Percentiles rank a stretch among this genome's conserved stretches.
phyloP scores from a whole-genome alignment of 2,329 filamentous ascomycete species.

The Cordyceps sp. region DNA sequence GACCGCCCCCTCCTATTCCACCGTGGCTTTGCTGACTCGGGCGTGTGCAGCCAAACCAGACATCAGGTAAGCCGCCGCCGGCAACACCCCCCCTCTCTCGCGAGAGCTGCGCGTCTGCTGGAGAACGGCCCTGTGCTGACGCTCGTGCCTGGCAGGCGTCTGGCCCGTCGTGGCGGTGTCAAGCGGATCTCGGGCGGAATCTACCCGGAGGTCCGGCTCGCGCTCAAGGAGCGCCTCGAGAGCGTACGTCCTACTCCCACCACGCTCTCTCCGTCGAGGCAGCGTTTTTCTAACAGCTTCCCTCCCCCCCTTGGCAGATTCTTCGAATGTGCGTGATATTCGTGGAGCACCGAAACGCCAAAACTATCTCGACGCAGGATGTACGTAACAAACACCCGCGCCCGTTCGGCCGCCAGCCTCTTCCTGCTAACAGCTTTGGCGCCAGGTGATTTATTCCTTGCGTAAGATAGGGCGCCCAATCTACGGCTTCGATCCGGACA shows the following conservation, averaged over 20 bases:
- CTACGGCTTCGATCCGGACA: slow-evolving; percentile 38
- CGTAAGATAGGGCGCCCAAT: slow-evolving; percentile 31
- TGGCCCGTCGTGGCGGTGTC: slow-evolving; percentile 61
- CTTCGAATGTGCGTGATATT: slow-evolving; percentile 30
- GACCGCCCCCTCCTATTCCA: not conserved
- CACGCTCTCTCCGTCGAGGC: too few species aligned
- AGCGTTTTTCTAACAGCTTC: not conserved
- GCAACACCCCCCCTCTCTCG: not conserved
- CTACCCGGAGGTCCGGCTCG: slow-evolving; percentile 42
- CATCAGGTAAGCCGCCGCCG: slow-evolving; percentile 1
- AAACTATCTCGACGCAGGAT: slow-evolving; percentile 47
- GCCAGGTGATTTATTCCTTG: slow-evolving; percentile 36
- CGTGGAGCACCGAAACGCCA: slow-evolving; percentile 34
- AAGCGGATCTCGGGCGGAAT: slow-evolving; percentile 52
- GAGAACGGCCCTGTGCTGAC: too few species aligned
- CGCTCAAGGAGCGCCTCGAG: slow-evolving; percentile 31
- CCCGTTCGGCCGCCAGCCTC: too few species aligned
- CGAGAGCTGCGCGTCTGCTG: not conserved
- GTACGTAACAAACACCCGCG: slow-evolving; percentile 20
- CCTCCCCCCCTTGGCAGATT: slow-evolving; percentile 23
- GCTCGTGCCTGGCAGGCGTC: slow-evolving; percentile 32
- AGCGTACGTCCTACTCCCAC: slow-evolving; percentile 26
- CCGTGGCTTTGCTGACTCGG: not conserved
- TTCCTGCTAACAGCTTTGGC: not conserved
- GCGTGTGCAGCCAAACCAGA: not conserved